Evolutionary conservation across 345 rosid genomes (phyloP).

Genomic region (Corchorus olitorius): DNA sequence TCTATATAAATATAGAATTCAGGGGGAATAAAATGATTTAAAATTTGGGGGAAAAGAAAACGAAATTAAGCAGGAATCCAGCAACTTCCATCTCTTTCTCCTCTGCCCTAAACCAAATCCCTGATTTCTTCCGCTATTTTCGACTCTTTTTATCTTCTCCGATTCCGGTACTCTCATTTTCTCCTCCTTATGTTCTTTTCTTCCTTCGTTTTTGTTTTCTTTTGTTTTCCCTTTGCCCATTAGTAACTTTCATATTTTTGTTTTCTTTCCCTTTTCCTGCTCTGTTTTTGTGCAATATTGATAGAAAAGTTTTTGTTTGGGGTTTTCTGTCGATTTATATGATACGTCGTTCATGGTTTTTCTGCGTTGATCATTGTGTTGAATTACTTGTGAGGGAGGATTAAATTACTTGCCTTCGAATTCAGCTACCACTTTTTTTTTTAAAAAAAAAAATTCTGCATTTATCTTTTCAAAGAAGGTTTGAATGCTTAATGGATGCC

Average conservation of each 20-base stretch:
- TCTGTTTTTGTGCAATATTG: neutral
- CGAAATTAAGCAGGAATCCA: neutral
- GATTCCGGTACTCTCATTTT: conserved; percentile 7
- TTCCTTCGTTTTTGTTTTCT: neutral
- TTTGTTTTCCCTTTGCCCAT: neutral
- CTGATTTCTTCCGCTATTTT: neutral
- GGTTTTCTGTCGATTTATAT: neutral
- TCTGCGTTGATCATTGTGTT: neutral
- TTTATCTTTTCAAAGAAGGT: no score
- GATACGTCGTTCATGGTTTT: neutral
- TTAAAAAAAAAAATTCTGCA: no score
- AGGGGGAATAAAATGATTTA: no score
- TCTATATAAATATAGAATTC: no score
- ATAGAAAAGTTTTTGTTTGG: neutral
- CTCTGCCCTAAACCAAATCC: neutral
- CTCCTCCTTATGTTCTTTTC: neutral
- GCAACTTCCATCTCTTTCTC: neutral
- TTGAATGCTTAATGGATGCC: neutral
- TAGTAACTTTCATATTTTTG: neutral
- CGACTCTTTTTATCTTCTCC: neutral
- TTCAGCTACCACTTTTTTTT: no score
- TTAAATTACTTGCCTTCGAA: no score
- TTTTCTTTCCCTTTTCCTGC: neutral
- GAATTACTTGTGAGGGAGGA: no score
- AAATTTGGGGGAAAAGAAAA: neutral